These are phyloP conservation scores for Kwoniella heveanensis DNA, from an alignment of 768 basidiomycete genomes.

Conservation along the genomic window DNA sequence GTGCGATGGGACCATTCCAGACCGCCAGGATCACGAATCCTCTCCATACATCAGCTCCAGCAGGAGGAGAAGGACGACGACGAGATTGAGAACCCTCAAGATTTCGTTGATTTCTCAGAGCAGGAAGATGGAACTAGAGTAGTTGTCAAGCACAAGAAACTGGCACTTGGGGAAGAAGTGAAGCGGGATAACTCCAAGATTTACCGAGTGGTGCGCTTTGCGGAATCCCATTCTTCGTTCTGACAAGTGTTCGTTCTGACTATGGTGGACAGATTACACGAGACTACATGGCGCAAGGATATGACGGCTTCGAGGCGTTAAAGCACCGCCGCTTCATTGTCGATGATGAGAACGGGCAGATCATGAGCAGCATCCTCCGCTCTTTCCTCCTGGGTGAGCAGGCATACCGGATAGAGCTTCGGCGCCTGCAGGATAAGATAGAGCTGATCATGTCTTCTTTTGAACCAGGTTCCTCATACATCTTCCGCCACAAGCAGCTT, in stretches of 20 bases:
- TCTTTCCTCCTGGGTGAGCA: constrained; percentile 76
- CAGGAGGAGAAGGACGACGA: constrained; percentile 58
- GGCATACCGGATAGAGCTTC: too few relatives aligned
- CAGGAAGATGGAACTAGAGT: constrained; percentile 52
- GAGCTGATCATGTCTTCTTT: background rate
- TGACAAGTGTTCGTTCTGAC: background rate
- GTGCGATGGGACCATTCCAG: constrained; percentile 83
- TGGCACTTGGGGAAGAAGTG: constrained; percentile 60
- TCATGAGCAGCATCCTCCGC: constrained; percentile 77
- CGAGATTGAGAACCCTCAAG: constrained; percentile 39
- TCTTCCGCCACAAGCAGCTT: constrained; percentile 66
- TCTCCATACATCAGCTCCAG: constrained; percentile 61
- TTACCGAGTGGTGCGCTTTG: constrained; percentile 72
- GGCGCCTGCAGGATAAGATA: too few relatives aligned
- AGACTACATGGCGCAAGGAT: constrained; percentile 69
- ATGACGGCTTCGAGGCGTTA: constrained; percentile 76
- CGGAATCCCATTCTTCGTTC: too few relatives aligned
- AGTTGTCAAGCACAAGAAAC: constrained; percentile 45
- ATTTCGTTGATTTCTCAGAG: constrained; percentile 48
- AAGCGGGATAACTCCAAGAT: constrained; percentile 63
- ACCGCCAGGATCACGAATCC: constrained; percentile 70
- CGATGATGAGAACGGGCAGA: constrained; percentile 78
- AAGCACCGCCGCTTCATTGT: constrained; percentile 69
- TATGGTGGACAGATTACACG: constrained; percentile 61
- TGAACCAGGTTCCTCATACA: constrained; percentile 68